Evolutionary conservation across 495 filamentous ascomycete genomes (phyloP), one percentile per base, ranked within the genome.

Genomic region (Hypomontagnella submonticulosa): DNA sequence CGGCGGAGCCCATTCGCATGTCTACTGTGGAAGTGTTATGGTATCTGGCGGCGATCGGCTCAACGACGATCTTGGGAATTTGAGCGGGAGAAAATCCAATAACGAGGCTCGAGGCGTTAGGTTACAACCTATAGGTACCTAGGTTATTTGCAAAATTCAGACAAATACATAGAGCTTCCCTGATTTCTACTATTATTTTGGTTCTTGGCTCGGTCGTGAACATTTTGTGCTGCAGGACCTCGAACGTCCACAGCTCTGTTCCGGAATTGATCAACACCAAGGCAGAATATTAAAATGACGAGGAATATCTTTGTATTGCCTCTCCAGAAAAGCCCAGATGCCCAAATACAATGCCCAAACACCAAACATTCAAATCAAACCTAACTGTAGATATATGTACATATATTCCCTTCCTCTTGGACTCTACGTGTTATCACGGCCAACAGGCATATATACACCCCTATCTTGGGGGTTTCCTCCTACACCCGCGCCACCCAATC

Each of bases 381-480:
- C 32, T 12, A 37, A 18, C n/a, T 18, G 9, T 13, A 20, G 13
- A 37, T 5, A 34, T 37, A 15, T 42, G 40, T 18, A 13, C 1
- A 36, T 59, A 44, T 43, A 2, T 30, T 54, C 30, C 36, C 40
- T 42, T 43, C 51, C 55, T 33, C 57, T 36, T 32, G 19, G 18
- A 1, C 23, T 16, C 23, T 48, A 20, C 5, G 47, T 37, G 16
- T 47, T 33, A 42, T 48, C 38, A 42, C 36, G 16, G 12, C 58
- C 58, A 6, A 70, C 58, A 1, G 63, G 67, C 48, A 57, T 46
- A 56, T 70, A 70, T n/a, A 11, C 44, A 27, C 63, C 53, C 12
- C 67, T 56, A 55, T 65, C 52, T 36, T 47, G 52, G 15, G 48
- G 6, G 3, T 27, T 16, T 23, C 8, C 58, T 47, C 38, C 56